Base-by-base conservation (phyloP, 2,329 filamentous ascomycete genomes). In the Huntiella moniliformis region DNA sequence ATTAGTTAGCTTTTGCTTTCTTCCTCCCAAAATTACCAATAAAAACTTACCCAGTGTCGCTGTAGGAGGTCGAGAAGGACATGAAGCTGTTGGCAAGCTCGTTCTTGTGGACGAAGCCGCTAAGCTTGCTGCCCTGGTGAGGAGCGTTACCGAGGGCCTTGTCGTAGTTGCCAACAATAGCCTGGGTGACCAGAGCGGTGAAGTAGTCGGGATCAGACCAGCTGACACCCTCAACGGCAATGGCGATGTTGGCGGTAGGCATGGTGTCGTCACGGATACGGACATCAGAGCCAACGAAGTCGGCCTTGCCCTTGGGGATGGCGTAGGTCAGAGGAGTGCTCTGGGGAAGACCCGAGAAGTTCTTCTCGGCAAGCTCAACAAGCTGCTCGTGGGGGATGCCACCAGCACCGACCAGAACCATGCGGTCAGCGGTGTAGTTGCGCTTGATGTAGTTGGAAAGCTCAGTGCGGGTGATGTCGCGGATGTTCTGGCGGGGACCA, bases 161-260 rank as follows among this genome's bases (percentile, higher is more conserved):
- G 71, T 98, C 91, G 79, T 93, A 98, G 79, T 98, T 98, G 61
- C 91, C 91, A 55, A 98, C 87, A 57, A 98, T 96, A 58, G 91
- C 91, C 73, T 98, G 91, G 49, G 91, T 85, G 54, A 98, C 88
- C 48, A 98, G 74, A 52, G 83, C 92, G 56, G 91, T 95, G 72
- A 95, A 98, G 76, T 98, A 98, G 68, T 96, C 88, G 52, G 92
- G 83, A 56, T 94, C 88, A 70, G 85, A 93, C 91, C 91, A 98
- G 80, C 86, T 93, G 48, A 98, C 91, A 77, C 91, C 91, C 74
- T 98, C 91, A 42, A 98, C 91, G 50, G 91, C 88, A 60, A 98
- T 86, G 59, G 92, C 91, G 57, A 98, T 93, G 74, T 98, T 88
- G 63, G 91, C 91, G 53, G 87, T 91, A 56, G 82, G 82, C 66